phyloP scores from a whole-genome alignment of 2,329 filamentous ascomycete genomes.

The Volutella citrinella region DNA sequence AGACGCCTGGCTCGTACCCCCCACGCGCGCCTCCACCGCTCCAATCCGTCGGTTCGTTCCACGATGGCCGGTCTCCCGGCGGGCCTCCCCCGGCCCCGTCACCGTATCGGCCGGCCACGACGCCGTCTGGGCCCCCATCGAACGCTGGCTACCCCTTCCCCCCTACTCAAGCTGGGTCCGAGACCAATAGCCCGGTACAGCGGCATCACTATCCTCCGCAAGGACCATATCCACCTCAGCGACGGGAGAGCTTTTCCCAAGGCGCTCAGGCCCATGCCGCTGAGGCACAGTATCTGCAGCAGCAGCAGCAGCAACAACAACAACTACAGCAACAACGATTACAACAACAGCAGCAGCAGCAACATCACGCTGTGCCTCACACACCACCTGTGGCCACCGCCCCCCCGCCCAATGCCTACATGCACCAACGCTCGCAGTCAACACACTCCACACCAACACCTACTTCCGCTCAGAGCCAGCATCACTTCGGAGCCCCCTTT shows the following conservation, averaged over 20 bases:
- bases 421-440: conserved; percentile 54
- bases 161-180: conserved; percentile 37
- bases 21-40: conserved; percentile 42
- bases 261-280: conserved; percentile 29
- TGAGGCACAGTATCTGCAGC: conserved; percentile 41
- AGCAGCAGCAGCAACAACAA: conserved; percentile 29
- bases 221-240: conserved; percentile 38
- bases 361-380: conserved; percentile 39
- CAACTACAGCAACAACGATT: no score
- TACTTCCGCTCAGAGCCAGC: conserved; percentile 60
- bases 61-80: conserved; percentile 51
- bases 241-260: conserved; percentile 46
- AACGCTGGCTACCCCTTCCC: conserved; percentile 51
- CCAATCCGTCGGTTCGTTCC: conserved; percentile 41
- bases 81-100: conserved; percentile 39
- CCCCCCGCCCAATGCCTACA: conserved; percentile 35
- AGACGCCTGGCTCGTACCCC: conserved; percentile 40
- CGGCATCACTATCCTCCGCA: conserved; percentile 52
- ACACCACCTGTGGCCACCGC: conserved; percentile 46
- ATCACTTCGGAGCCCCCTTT: conserved; percentile 49
- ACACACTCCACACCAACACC: conserved; percentile 58
- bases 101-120: conserved; percentile 49
- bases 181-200: conserved; percentile 48
- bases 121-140: conserved; percentile 38
- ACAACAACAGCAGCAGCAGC: conserved; percentile 40